These are phyloP conservation scores for Leersia perrieri DNA, from an alignment of 176 grass and related monocot genomes.

Conservation along the genomic window DNA sequence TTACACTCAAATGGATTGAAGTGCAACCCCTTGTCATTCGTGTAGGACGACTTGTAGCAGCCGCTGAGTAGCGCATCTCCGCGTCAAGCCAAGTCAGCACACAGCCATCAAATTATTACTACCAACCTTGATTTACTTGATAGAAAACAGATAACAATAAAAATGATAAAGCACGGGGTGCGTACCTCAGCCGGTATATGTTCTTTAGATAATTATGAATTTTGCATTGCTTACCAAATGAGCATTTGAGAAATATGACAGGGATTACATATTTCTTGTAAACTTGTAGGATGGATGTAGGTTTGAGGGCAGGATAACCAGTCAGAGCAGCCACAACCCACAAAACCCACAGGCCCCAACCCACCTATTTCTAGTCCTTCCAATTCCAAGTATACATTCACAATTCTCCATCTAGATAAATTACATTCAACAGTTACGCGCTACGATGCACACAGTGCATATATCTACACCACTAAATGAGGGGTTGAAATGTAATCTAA, in stretches of 20 bases:
- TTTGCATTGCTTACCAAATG: not conserved
- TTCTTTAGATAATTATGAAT: not conserved
- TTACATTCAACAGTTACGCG: not conserved
- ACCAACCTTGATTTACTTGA: too few relatives aligned
- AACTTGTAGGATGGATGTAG: not conserved
- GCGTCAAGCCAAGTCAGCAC: too few relatives aligned
- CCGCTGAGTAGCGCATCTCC: not conserved
- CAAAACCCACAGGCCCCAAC: not conserved
- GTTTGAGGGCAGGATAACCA: not conserved
- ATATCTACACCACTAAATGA: constrained; percentile 11
- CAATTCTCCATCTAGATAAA: constrained; percentile 13
- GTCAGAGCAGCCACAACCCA: not conserved
- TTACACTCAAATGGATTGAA: too few relatives aligned
- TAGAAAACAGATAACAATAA: constrained; percentile 2
- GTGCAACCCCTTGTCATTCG: not conserved
- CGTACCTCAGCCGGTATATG: not conserved
- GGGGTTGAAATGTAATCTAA: not conserved
- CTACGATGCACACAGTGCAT: not conserved
- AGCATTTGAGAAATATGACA: not conserved
- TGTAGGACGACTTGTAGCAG: not conserved
- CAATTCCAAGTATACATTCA: not conserved
- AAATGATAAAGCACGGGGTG: not conserved
- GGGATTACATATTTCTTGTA: not conserved
- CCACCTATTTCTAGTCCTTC: not conserved
- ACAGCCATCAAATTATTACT: not conserved